Base-by-base conservation (phyloP, 345 rosid genomes). In the Linum usitatissimum region DNA sequence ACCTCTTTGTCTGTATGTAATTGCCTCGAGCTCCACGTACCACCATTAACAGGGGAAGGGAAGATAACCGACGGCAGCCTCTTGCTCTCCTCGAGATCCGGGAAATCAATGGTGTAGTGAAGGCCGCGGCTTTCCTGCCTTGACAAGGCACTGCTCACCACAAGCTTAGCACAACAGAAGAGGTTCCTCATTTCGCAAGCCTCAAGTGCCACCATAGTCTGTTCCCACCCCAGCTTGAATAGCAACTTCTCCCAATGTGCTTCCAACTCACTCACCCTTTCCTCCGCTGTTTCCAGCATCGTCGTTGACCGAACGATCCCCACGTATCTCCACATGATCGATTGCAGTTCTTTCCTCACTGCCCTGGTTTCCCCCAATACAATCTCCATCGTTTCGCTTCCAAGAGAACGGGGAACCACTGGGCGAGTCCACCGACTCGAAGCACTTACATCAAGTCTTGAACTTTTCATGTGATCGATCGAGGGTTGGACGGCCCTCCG, bases 101-200 rank as follows among this genome's bases (percentile, higher is more conserved):
- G 99, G 70, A 79, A 93, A 77, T 93, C 99, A 10, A 68, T 75
- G 9, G 83, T 93, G 79, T 90, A 93, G 80, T 90, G 97, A 64
- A 90, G 91, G 18, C 97, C 99, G 0, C 97, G 96, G 79, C 96
- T 93, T 65, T 93, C 99, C 2, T 87, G 97, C 75, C 99, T 83
- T 0, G 97, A 73, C 23, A 87, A 80, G 2, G 97, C 97, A 10
- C 99, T 93, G 84, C 86, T 87, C 59, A 83, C 86, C 14, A 93
- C 96, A 71, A 93, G 78, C 85, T 93, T 93, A 54, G 97, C 90
- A 13, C 97, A 87, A 53, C 94, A 90, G 59, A 93, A 83, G 68
- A 93, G 83, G 80, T 90, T 93, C 71, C 99, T 86, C 94, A 90
- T 80, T 78, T 93, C 96, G 64, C 96, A 90, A 59, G 90, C 96